These are phyloP conservation scores for Omphalotus olearius DNA, from an alignment of 1,284 basidiomycete genomes.

Conservation along the genomic window DNA sequence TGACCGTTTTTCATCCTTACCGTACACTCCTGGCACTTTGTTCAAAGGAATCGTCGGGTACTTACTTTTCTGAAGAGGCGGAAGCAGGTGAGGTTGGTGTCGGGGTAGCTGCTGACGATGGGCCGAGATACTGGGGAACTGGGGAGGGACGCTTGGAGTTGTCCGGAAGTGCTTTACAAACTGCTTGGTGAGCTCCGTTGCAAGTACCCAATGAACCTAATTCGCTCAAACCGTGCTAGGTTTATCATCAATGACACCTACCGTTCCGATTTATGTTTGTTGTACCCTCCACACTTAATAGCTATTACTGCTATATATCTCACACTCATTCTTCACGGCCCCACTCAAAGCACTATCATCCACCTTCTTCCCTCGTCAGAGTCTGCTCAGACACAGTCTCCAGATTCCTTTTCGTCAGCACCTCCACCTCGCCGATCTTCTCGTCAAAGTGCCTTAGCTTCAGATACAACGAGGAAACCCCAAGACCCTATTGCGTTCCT, in stretches of 20 bases:
- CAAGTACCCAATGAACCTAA: too few relatives aligned
- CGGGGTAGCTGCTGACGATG: constrained; percentile 54
- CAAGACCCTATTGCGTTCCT: constrained; percentile 81
- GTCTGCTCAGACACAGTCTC: constrained; percentile 13
- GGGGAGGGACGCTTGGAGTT: constrained; percentile 68
- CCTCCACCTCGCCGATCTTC: constrained; percentile 50
- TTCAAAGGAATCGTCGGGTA: constrained; percentile 36
- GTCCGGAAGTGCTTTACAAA: constrained; percentile 64
- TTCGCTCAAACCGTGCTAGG: constrained; percentile 41
- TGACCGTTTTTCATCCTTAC: constrained; percentile 94
- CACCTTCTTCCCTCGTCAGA: constrained; percentile 24
- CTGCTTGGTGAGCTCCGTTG: constrained; percentile 54
- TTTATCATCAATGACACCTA: constrained; percentile 97
- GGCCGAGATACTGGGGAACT: constrained; percentile 70
- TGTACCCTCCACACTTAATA: constrained; percentile 93
- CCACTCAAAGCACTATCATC: constrained; percentile 41
- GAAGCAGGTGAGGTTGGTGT: constrained; percentile 59
- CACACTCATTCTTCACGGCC: constrained; percentile 66
- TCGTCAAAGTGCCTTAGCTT: constrained; percentile 26
- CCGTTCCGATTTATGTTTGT: constrained; percentile 83
- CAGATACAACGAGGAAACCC: constrained; percentile 20
- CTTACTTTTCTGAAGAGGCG: constrained; percentile 32
- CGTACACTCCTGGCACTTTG: constrained; percentile 79
- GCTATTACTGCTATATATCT: constrained; percentile 90
- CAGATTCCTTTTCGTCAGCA: constrained; percentile 13